Base-by-base conservation (phyloP, 306 rosid species). In the Myrica gale region DNA sequence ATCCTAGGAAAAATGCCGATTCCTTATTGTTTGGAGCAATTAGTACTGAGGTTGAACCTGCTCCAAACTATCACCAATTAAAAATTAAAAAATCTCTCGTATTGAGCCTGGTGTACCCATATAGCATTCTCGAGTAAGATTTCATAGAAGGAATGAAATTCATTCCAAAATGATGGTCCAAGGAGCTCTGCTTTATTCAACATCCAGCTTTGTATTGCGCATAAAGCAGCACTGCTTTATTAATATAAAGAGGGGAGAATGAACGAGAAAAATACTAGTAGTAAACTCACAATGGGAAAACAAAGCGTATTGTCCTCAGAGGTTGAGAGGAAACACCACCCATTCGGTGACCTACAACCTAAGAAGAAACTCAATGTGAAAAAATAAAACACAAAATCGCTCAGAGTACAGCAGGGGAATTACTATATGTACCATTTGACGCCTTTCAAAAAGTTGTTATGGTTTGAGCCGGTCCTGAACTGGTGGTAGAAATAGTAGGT, bases 241-340 rank as follows among this genome's bases (percentile, higher is more conserved):
- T 23, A 23, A 23, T 23, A 23, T 0, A 23, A 23, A 23, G 26
- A 23, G 20, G 9, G 21, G 9, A 20, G 6, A 9, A 65, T 0
- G 26, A 12, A 45, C 26, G 10, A 23, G 68, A 21, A 16, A 0
- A 60, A 41, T 39, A 15, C 6, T 52, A 19, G 1, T 51, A 39
- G 15, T 13, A 19, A 77, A 82, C 85, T 85, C 79, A 95, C 96
- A 84, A 69, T 13, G 83, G 16, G 83, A 95, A 95, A 63, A 26
- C 97, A 95, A 73, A 95, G 93, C 74, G 90, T 78, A 74, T 88
- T 90, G 75, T 92, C 98, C 16, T 92, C 96, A 20, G 98, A 92
- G 68, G 87, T 78, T 55, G 98, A 85, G 44, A 95, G 96, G 69
- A 92, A 95, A 61, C 85, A 84, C 48, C 96, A 95, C 45, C 98